Evolutionary conservation across 2,329 filamentous ascomycete genomes (phyloP).

Genomic region (Rutstroemia sydowiana): DNA sequence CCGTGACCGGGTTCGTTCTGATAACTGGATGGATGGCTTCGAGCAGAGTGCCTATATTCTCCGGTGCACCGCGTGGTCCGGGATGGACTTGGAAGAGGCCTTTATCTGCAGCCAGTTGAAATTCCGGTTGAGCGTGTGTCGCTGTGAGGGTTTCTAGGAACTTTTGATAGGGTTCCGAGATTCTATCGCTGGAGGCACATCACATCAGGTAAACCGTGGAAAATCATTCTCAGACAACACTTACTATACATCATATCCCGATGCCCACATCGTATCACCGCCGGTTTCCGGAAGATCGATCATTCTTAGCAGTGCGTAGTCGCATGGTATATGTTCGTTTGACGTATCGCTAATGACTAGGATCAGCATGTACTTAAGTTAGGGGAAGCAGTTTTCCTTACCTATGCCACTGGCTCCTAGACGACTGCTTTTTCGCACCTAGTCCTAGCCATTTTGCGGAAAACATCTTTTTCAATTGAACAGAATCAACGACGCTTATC

Average conservation of each 20-base stretch:
- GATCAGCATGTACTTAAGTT: no score
- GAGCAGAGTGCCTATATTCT: conserved; percentile 42
- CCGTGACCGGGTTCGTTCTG: conserved; percentile 50
- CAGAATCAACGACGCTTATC: conserved; percentile 57
- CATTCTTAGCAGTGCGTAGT: conserved; percentile 54
- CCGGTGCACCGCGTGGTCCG: conserved; percentile 39
- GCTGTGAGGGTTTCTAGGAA: conserved; percentile 54
- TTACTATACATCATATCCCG: conserved; percentile 61
- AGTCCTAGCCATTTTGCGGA: conserved; percentile 43
- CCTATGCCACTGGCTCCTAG: neutral
- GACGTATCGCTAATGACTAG: conserved; percentile 58
- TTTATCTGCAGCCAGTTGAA: conserved; percentile 39
- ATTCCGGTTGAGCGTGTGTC: conserved; percentile 43
- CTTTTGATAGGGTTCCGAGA: conserved; percentile 46
- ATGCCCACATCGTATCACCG: conserved; percentile 57
- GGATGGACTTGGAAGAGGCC: conserved; percentile 41
- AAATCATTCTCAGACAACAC: no score
- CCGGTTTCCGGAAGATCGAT: conserved; percentile 48
- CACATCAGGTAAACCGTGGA: no score
- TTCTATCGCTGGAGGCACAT: no score
- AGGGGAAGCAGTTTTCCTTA: conserved; percentile 39
- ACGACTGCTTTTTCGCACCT: neutral
- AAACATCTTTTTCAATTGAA: conserved; percentile 43
- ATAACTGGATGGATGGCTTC: conserved; percentile 47
- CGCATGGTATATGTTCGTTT: conserved; percentile 55